Evolutionary conservation across 2,329 filamentous ascomycete species (phyloP).

Genomic region (Colletotrichum chlorophyti): DNA sequence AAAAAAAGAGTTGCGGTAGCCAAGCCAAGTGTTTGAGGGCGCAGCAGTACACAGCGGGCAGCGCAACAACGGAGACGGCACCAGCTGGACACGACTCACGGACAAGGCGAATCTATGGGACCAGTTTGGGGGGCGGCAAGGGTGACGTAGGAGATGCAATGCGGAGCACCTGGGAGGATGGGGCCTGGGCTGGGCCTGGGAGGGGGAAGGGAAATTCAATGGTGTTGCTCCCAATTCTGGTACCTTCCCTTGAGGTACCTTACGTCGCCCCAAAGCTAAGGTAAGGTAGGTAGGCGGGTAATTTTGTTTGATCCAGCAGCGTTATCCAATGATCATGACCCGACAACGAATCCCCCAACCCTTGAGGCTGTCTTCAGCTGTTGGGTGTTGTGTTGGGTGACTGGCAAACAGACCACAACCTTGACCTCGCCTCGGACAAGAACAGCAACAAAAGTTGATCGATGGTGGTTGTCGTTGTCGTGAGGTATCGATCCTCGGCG

Average conservation of each 20-base stretch:
- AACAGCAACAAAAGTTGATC: no score
- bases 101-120: conserved; percentile 11
- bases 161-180: conserved; percentile 13
- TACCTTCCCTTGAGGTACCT: conserved; percentile 20
- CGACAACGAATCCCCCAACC: background rate
- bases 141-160: conserved; percentile 28
- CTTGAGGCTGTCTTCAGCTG: background rate
- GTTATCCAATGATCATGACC: conserved; percentile 15
- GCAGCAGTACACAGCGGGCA: conserved; percentile 11
- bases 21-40: conserved; percentile 26
- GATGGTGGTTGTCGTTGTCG: no score
- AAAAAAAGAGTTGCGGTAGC: conserved; percentile 30
- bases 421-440: no score
- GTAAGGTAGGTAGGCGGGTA: no score
- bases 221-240: no score
- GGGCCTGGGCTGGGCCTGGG: no score
- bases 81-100: conserved; percentile 22
- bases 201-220: no score
- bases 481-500: no score
- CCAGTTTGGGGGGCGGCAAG: conserved; percentile 17
- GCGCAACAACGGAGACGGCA: no score
- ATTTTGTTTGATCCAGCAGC: conserved; percentile 11
- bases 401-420: no score
- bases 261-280: no score
- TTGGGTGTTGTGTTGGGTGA: background rate